Evolutionary conservation across 2,329 filamentous ascomycete species (phyloP).

Genomic region (Colletotrichum limetticola): DNA sequence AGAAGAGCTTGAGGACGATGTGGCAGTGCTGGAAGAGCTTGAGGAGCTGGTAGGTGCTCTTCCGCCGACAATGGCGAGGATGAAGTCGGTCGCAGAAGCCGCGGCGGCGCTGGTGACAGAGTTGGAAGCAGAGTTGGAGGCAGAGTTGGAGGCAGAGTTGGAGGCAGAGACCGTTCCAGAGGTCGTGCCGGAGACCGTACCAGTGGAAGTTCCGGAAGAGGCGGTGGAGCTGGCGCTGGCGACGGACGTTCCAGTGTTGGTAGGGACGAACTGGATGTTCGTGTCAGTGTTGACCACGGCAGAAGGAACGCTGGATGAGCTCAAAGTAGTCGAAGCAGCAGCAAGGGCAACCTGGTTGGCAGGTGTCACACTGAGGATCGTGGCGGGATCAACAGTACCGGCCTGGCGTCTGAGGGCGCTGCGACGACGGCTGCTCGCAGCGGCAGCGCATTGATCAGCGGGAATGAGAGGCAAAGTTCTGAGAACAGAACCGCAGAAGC

Average conservation of each 20-base stretch:
- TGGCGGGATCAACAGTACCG: conserved; percentile 3
- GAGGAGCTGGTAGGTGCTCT: not conserved
- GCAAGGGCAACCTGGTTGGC: conserved; percentile 1
- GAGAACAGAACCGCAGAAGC: conserved; percentile 7
- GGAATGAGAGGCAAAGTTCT: conserved; percentile 1
- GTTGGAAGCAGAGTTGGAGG: not conserved
- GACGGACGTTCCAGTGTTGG: not conserved
- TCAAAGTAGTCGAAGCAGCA: not conserved
- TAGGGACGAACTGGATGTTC: not conserved
- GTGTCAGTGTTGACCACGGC: not conserved
- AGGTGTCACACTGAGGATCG: not conserved
- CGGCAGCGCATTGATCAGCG: not conserved
- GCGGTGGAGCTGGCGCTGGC: not conserved
- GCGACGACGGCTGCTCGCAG: not conserved
- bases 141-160: not conserved
- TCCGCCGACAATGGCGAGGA: conserved; percentile 4
- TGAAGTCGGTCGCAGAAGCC: not conserved
- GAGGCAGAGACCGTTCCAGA: not conserved
- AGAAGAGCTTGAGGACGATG: not conserved
- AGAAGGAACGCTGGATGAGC: not conserved
- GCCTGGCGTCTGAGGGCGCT: conserved; percentile 1
- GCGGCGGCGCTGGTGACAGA: not conserved
- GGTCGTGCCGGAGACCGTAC: not conserved
- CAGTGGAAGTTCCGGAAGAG: not conserved
- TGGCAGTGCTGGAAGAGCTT: not conserved